Evolutionary conservation across 306 rosid species (phyloP).

Genomic region (Alnus glutinosa): DNA sequence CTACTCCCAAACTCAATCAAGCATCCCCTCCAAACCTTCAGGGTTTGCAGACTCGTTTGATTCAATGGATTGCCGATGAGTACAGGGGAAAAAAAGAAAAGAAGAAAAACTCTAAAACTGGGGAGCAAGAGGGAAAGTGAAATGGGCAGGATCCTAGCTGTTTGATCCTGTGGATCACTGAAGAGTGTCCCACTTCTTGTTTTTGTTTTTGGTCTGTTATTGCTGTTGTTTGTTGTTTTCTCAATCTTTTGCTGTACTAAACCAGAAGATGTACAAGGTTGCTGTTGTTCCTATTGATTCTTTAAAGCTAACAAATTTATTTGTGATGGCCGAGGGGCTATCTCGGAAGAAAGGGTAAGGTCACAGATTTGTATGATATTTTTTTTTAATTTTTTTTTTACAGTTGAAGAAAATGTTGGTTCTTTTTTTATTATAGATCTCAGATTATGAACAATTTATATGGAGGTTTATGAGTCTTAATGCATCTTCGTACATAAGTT

Average conservation of each 20-base stretch:
- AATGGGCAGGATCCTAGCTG: conserved; percentile 27
- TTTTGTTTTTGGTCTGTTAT: conserved; percentile 31
- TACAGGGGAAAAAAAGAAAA: not conserved
- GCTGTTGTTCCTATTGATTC: conserved; percentile 27
- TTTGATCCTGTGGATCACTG: conserved; percentile 30
- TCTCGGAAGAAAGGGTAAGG: conserved; percentile 18
- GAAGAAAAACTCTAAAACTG: conserved; percentile 9
- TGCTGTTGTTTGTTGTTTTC: conserved; percentile 30
- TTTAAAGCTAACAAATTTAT: conserved; percentile 25
- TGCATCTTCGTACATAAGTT: too few species aligned
- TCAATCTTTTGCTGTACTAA: conserved; percentile 29
- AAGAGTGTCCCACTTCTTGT: conserved; percentile 10
- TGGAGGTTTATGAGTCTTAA: too few species aligned
- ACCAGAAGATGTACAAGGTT: conserved; percentile 36
- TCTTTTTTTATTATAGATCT: too few species aligned
- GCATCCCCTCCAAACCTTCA: conserved; percentile 78
- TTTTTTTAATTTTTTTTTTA: conserved; percentile 24
- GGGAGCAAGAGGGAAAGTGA: not conserved
- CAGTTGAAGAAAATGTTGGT: too few species aligned
- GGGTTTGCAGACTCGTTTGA: conserved; percentile 73
- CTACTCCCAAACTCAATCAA: conserved; percentile 69
- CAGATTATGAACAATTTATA: too few species aligned
- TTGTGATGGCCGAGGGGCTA: conserved; percentile 31
- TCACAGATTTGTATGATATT: conserved; percentile 49
- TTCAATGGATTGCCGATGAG: conserved; percentile 77